phyloP scores from a whole-genome alignment of 352 stramenopile species.

The Phytopythium chamaehyphon region DNA sequence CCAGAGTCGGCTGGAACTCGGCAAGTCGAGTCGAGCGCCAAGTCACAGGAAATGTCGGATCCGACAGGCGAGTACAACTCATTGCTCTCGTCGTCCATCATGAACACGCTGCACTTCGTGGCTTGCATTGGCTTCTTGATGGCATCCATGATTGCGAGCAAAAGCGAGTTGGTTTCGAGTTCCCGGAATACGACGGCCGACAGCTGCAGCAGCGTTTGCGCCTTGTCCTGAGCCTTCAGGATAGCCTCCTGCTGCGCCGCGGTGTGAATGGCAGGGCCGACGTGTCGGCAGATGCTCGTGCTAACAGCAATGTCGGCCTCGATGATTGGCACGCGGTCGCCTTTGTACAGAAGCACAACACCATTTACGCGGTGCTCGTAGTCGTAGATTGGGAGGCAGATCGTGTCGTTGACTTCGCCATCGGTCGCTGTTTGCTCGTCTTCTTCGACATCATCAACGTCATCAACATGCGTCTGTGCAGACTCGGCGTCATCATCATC shows the following conservation, averaged over 20 bases:
- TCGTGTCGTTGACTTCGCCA: constrained; percentile 30
- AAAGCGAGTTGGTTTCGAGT: constrained; percentile 50
- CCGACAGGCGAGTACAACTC: constrained; percentile 53
- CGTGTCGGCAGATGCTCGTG: constrained; percentile 43
- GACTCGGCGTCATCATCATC: constrained; percentile 4
- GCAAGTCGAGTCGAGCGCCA: constrained; percentile 33
- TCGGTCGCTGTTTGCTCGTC: constrained; percentile 1
- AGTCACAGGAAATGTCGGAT: constrained; percentile 37
- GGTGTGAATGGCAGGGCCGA: constrained; percentile 49
- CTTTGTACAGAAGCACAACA: constrained; percentile 53
- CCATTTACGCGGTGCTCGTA: constrained; percentile 43
- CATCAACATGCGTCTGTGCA: not conserved
- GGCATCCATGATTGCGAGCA: constrained; percentile 48
- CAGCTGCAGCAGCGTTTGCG: constrained; percentile 58
- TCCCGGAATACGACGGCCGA: constrained; percentile 63
- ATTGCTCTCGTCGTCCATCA: constrained; percentile 50
- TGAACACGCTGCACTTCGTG: constrained; percentile 61
- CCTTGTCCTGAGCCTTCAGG: constrained; percentile 53
- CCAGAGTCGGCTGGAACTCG: constrained; percentile 40
- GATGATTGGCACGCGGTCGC: constrained; percentile 27
- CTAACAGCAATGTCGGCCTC: constrained; percentile 57
- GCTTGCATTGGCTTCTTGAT: constrained; percentile 49
- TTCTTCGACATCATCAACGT: not conserved
- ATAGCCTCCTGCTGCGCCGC: constrained; percentile 57
- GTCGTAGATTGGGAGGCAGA: constrained; percentile 53